These are phyloP conservation scores for Chaetomium sp. DNA, from an alignment of 2,329 filamentous ascomycete genomes.

Conservation along the genomic window DNA sequence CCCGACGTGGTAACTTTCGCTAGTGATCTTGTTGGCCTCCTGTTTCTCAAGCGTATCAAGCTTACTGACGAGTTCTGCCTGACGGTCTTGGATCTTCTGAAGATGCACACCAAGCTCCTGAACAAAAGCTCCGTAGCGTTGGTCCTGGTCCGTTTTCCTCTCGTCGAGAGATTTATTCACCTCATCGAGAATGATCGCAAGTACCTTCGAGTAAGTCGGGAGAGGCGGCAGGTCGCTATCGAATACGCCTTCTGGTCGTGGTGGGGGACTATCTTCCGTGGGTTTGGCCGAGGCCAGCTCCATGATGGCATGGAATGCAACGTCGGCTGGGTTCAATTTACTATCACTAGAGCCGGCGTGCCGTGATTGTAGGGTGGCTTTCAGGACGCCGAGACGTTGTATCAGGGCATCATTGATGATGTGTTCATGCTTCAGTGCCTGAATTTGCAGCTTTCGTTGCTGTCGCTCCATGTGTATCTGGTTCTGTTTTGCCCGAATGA, in stretches of 20 bases:
- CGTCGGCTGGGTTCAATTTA: neutral
- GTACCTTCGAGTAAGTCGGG: neutral
- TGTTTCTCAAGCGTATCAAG: neutral
- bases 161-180: neutral
- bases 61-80: neutral
- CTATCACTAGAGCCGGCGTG: neutral
- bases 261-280: neutral
- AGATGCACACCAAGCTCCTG: neutral
- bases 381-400: neutral
- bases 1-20: neutral
- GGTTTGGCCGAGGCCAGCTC: neutral
- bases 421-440: neutral
- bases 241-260: neutral
- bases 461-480: neutral
- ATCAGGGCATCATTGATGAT: neutral
- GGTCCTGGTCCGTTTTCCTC: neutral
- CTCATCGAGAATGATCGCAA: neutral
- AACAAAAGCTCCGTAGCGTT: neutral
- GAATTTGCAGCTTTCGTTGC: slow-evolving; percentile 2
- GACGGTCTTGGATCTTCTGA: neutral
- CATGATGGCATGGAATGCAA: neutral
- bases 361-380: neutral
- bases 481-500: neutral
- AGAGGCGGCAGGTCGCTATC: neutral
- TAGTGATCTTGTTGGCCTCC: neutral